phyloP scores from a whole-genome alignment of 2,329 filamentous ascomycete species.

The Apiospora phragmitis region DNA sequence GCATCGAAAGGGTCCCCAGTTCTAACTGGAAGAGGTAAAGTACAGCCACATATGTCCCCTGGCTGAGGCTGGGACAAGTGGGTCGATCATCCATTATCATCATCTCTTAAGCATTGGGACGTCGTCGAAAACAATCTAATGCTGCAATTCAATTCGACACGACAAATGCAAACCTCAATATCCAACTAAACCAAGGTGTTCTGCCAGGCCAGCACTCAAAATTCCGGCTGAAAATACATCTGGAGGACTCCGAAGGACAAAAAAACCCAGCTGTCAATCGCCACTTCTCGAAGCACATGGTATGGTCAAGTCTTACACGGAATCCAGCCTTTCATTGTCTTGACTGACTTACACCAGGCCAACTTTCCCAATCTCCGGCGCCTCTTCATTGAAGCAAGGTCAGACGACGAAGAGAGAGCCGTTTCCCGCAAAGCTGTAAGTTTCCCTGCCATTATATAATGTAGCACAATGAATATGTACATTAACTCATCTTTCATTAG shows the following conservation, averaged over 20 bases:
- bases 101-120: neutral
- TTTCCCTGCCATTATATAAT: slow-evolving; percentile 15
- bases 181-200: neutral
- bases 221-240: neutral
- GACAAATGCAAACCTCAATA: neutral
- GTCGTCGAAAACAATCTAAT: neutral
- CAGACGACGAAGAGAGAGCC: slow-evolving; percentile 89
- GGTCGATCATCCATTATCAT: neutral
- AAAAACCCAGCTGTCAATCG: neutral
- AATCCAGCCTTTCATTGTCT: neutral
- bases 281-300: neutral
- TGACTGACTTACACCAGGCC: slow-evolving; percentile 46
- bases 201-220: neutral
- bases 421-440: slow-evolving; percentile 90
- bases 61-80: slow-evolving; percentile 1
- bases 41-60: neutral
- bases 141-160: neutral
- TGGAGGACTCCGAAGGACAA: neutral
- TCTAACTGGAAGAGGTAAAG: neutral
- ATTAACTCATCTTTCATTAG: slow-evolving; percentile 44
- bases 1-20: neutral
- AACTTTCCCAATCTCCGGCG: slow-evolving; percentile 93
- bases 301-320: neutral
- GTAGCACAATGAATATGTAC: neutral
- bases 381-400: slow-evolving; percentile 91